Evolutionary conservation across 2,329 filamentous ascomycete genomes (phyloP).

Genomic region (Fusarium mangiferae): DNA sequence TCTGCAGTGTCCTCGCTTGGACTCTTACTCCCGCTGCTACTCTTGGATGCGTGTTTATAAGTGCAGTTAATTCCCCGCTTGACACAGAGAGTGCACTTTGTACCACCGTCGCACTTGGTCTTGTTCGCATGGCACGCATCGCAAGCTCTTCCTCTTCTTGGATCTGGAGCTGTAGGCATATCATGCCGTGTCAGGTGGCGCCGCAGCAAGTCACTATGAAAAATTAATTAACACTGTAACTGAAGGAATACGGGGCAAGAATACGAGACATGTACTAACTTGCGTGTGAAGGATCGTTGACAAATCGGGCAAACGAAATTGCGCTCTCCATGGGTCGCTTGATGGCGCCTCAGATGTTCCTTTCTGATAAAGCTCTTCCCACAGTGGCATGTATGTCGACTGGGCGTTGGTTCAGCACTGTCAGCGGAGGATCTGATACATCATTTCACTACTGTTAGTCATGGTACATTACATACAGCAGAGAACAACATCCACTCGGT

Average conservation of each 20-base stretch:
- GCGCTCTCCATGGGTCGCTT: conserved; percentile 51
- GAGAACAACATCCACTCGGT: background rate
- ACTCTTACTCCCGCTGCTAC: conserved; percentile 7
- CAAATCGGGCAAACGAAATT: conserved; percentile 51
- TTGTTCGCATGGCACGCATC: conserved; percentile 58
- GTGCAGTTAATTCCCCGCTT: conserved; percentile 53
- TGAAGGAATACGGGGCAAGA: background rate
- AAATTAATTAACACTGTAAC: background rate
- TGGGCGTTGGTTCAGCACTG: conserved; percentile 16
- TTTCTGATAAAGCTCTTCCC: conserved; percentile 55
- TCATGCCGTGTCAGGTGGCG: conserved; percentile 52
- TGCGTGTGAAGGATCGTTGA: conserved; percentile 52
- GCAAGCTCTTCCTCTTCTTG: conserved; percentile 53
- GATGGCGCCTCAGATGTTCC: conserved; percentile 53
- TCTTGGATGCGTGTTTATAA: conserved; percentile 44
- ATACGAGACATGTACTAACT: conserved; percentile 43
- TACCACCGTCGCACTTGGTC: conserved; percentile 56
- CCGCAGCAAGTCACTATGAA: conserved; percentile 50
- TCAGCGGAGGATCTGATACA: conserved; percentile 23
- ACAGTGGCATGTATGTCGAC: conserved; percentile 52
- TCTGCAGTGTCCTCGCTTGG: conserved; percentile 5
- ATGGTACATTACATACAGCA: background rate
- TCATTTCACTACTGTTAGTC: conserved; percentile 2
- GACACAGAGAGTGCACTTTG: conserved; percentile 52
- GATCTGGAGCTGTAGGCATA: conserved; percentile 43